Evolutionary conservation across 1,284 basidiomycete species (phyloP), one percentile per base, ranked within the genome.

Genomic region (Apiotrichum montevideense): DNA sequence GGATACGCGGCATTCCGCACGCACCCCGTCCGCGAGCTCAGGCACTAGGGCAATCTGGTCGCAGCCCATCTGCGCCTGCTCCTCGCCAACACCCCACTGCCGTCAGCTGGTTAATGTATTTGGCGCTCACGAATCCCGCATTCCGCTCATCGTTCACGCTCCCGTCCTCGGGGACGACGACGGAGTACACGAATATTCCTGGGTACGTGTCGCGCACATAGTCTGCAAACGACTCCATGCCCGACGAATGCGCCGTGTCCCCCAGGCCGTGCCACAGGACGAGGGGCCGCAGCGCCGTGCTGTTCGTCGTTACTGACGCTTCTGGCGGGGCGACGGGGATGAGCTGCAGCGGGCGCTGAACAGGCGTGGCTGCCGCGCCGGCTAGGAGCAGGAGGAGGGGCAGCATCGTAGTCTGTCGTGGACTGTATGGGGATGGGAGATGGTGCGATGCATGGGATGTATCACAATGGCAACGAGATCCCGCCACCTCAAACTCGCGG

Each of bases 241-340:
- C 77, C 7, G 72, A 63, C 2, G 77, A 76, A 46, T 78, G 72
- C 29, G 77, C 78, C 35, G 79, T 79, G 69, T 83, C 82, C 78
- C 88, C 93, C 45, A 98, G 80, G 6, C 95, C 95, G 77, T 98
- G 95, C 95, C 94, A 98, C 58, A 98, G 79, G 39, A 96, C 94
- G 42, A 97, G 79, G 1, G 91, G 88, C 35, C 87, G 81, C 9
- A 70, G 73, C 14, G 41, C 41, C 21, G 21, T 21, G 21, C 21
- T 21, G 21, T 21, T 21, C 21, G 21, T 21, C 21, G 21, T 21
- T 21, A 21, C 21, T 21, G 21, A 21, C 6, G 15, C n/a, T 39
- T 13, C 37, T 39, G 37, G 13, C n/a, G 34, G 9, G 41, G 34
- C n/a, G 45, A 34, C 35, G 29, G 4, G 34, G 21, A 56, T 15